Percentiles rank a stretch among this genome's conserved stretches.
These are phyloP conservation scores for Candida alai DNA, from an alignment of 805 yeast genomes.

Conservation along the genomic window DNA sequence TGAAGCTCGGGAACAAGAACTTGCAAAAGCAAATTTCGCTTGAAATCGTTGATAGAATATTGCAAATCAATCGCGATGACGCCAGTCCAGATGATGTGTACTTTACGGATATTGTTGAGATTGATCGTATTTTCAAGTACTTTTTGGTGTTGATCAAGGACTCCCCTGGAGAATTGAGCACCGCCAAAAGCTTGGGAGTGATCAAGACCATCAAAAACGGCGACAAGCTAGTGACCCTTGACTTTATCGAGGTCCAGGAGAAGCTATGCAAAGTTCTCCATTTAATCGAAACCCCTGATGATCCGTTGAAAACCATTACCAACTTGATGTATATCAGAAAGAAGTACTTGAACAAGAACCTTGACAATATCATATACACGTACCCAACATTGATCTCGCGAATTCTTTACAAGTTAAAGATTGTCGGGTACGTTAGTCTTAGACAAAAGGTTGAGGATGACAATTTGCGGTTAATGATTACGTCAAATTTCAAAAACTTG, in stretches of 20 bases:
- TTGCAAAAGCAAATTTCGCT: slow-evolving; percentile 57
- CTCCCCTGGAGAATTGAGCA: slow-evolving; percentile 22
- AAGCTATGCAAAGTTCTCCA: slow-evolving; percentile 68
- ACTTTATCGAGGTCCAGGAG: slow-evolving; percentile 49
- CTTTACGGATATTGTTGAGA: slow-evolving; percentile 39
- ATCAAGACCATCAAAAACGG: slow-evolving; percentile 28
- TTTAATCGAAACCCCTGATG: slow-evolving; percentile 39
- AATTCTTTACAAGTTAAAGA: slow-evolving; percentile 57
- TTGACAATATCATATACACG: slow-evolving; percentile 55
- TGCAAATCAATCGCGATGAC: slow-evolving; percentile 25
- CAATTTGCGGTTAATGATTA: slow-evolving; percentile 26
- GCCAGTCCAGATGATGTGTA: no score
- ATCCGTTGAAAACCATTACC: slow-evolving; percentile 36
- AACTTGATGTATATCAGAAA: slow-evolving; percentile 34
- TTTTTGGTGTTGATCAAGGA: slow-evolving; percentile 51
- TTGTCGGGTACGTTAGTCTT: slow-evolving; percentile 25
- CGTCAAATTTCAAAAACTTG: slow-evolving; percentile 67
- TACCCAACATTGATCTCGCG: slow-evolving; percentile 72
- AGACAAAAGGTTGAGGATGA: slow-evolving; percentile 19
- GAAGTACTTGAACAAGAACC: slow-evolving; percentile 51
- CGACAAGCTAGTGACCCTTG: slow-evolving; percentile 28
- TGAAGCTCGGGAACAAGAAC: slow-evolving; percentile 45
- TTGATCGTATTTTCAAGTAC: slow-evolving; percentile 57
- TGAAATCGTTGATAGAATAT: slow-evolving; percentile 56
- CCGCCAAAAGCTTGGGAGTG: slow-evolving; percentile 40